Evolutionary conservation across 805 yeast genomes (phyloP).

Genomic region (Saturnispora quitensis): DNA sequence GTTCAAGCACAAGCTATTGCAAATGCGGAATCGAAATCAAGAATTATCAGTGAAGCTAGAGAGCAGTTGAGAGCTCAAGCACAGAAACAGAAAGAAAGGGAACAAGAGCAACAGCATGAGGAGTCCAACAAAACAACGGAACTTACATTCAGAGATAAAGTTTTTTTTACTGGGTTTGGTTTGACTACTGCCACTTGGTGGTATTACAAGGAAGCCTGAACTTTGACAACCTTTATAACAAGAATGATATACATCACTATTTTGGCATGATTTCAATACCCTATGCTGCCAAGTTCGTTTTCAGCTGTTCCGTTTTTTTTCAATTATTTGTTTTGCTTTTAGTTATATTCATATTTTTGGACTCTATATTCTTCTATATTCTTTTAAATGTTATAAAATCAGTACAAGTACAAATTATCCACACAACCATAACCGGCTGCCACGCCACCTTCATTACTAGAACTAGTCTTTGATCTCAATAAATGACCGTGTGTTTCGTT

Average conservation of each 20-base stretch:
- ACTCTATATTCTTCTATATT: neutral
- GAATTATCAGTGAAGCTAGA: constrained; percentile 7
- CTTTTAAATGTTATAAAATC: constrained; percentile 3
- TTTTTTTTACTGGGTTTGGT: constrained; percentile 22
- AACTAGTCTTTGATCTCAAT: constrained; percentile 77
- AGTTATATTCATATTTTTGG: neutral
- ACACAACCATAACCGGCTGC: constrained; percentile 99
- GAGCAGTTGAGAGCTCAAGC: constrained; percentile 3
- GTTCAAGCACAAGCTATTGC: neutral
- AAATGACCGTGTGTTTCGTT: constrained; percentile 79
- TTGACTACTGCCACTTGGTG: constrained; percentile 27
- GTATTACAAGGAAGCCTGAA: constrained; percentile 19
- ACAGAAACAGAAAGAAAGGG: constrained; percentile 4
- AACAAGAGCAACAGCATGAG: constrained; percentile 2
- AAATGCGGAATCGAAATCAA: constrained; percentile 3
- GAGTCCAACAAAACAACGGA: constrained; percentile 4
- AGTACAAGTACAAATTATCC: constrained; percentile 63
- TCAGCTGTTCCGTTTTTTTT: neutral
- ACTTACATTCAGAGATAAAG: constrained; percentile 13
- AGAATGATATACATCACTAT: neutral
- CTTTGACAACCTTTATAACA: neutral
- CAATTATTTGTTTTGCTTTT: neutral
- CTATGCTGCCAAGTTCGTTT: neutral
- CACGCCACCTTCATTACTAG: constrained; percentile 95
- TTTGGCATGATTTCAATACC: neutral